These are phyloP conservation scores for Amphirosellinia nigrospora DNA, from an alignment of 495 filamentous ascomycete genomes.

Conservation along the genomic window DNA sequence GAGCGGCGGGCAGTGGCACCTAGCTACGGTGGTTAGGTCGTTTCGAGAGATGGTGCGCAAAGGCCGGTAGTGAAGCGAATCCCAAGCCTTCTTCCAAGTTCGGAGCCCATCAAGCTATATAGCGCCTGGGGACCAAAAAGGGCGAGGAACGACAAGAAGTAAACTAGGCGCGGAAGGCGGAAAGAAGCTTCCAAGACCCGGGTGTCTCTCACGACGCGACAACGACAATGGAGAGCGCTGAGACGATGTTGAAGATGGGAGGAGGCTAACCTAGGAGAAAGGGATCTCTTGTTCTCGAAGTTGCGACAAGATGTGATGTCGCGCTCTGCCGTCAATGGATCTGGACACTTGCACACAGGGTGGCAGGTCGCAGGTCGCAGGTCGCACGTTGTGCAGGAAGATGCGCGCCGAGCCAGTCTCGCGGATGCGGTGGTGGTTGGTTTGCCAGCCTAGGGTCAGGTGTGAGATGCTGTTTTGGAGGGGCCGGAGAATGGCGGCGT, in stretches of 20 bases:
- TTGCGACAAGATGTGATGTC: constrained; percentile 36
- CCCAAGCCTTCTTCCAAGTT: constrained; percentile 38
- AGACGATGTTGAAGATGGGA: constrained; percentile 25
- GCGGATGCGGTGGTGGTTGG: constrained; percentile 18
- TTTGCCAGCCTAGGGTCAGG: constrained; percentile 19
- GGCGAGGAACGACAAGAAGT: constrained; percentile 25
- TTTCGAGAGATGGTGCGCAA: constrained; percentile 21
- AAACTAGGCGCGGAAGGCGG: constrained; percentile 38
- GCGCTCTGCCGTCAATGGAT: constrained; percentile 25
- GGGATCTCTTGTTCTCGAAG: constrained; percentile 43
- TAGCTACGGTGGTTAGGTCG: constrained; percentile 15
- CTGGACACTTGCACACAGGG: constrained; percentile 6
- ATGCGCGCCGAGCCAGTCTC: constrained; percentile 26
- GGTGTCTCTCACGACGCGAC: constrained; percentile 38
- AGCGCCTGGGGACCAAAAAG: constrained; percentile 30
- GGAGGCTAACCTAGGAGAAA: constrained; percentile 31
- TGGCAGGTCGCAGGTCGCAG: constrained; percentile 14
- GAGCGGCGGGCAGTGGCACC: constrained; percentile 9
- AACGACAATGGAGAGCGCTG: constrained; percentile 25
- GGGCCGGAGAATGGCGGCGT: constrained; percentile 30
- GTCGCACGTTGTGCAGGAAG: constrained; percentile 16
- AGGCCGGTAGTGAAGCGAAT: constrained; percentile 20
- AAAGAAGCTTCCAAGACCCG: constrained; percentile 40
- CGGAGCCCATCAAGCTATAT: constrained; percentile 38
- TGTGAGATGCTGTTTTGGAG: constrained; percentile 26